phyloP scores from a whole-genome alignment of 805 yeast genomes.

The Candida awuae region DNA sequence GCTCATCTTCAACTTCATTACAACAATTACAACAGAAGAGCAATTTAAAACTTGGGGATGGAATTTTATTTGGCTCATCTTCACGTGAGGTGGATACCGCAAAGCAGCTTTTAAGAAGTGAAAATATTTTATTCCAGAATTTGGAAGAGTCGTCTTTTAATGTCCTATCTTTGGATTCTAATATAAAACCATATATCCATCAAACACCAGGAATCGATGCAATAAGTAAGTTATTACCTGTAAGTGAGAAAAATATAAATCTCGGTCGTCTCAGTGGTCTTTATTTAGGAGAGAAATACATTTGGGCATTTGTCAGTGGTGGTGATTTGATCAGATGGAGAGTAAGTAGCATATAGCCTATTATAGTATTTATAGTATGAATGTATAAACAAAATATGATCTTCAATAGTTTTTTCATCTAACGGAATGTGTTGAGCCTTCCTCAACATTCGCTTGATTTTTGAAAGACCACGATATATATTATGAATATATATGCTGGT shows the following conservation, averaged over 20 bases:
- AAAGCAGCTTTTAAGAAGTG: not conserved
- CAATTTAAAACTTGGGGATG: constrained; percentile 2
- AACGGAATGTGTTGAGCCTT: too few species aligned
- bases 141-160: not conserved
- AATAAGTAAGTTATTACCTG: constrained; percentile 28
- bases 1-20: constrained; percentile 9
- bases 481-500: too few species aligned
- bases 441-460: too few species aligned
- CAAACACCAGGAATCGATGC: constrained; percentile 17
- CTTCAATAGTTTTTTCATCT: too few species aligned
- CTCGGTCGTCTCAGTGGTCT: constrained; percentile 30
- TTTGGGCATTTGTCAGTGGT: constrained; percentile 32
- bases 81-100: not conserved
- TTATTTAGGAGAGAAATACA: constrained; percentile 24
- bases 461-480: too few species aligned
- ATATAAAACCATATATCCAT: constrained; percentile 19
- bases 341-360: not conserved
- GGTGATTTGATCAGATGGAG: constrained; percentile 36
- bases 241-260: constrained; percentile 26
- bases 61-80: not conserved
- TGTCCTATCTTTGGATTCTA: not conserved
- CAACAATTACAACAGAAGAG: constrained; percentile 5
- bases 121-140: not conserved
- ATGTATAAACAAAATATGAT: too few species aligned
- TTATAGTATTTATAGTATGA: not conserved